Evolutionary conservation across 1,284 basidiomycete species (phyloP), one percentile per base, ranked within the genome.

Genomic region (Boletus sp.): DNA sequence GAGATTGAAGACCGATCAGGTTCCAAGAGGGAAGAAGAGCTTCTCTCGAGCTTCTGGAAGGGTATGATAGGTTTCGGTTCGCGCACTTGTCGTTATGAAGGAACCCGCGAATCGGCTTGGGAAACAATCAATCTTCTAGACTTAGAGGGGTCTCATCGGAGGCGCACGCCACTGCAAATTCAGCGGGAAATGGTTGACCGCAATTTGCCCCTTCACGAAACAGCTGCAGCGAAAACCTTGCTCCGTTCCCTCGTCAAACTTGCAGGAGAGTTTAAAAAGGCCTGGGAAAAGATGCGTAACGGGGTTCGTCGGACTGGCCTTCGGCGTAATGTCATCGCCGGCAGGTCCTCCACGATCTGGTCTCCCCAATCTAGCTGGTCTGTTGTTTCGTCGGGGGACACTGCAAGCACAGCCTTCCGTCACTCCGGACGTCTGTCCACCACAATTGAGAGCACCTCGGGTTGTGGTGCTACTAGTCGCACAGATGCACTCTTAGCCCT

Each of bases 131-230:
- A 51, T 31, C 4, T 7, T 5, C 31, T 65, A 2, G 43, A 65
- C 44, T 27, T 63, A 39, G 44, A 55, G 1, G n/a, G 7, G 15
- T 18, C 49, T 35, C 42, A 11, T 11, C 41, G 42, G 22, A 39
- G 1, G n/a, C 50, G 46, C 12, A 1, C 13, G 2, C 54, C 64
- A 12, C 42, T 65, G 3, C 51, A 45, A 37, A 68, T 68, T 18
- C 64, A 65, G 16, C 7, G 3, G 20, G 64, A 68, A 42, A 65
- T 68, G 66, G 66, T 65, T 4, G 56, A 65, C 13, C 65, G 39
- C 3, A 24, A n/a, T 3, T 8, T 63, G 2, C 43, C 16, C 7
- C 18, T 68, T 45, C 54, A 59, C 9, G 48, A 65, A 22, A 65
- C 66, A 2, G 12, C 61, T 4, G 64, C 64, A 18, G 66, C 58